phyloP scores from a whole-genome alignment of 2,329 filamentous ascomycete species.

The Venturia asperata region DNA sequence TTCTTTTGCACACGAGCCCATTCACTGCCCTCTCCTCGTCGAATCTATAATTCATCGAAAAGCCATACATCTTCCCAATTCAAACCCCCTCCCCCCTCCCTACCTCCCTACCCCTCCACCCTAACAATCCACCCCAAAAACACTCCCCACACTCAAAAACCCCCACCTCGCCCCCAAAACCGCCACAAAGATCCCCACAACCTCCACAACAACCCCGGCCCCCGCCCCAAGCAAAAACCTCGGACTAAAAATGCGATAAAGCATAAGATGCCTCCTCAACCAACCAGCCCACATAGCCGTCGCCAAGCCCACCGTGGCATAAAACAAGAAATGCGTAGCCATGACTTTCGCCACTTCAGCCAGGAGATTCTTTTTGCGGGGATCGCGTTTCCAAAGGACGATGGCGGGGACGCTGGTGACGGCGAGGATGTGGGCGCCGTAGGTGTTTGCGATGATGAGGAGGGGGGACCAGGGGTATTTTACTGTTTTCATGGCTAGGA shows the following conservation, averaged over 20 bases:
- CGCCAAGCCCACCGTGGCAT: conserved; percentile 72
- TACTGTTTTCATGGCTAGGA: conserved; percentile 76
- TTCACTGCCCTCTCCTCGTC: too few relatives aligned
- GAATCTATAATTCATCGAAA: too few relatives aligned
- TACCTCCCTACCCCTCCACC: neutral
- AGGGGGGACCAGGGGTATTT: conserved; percentile 86
- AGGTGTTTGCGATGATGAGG: conserved; percentile 76
- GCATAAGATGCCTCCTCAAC: conserved; percentile 86
- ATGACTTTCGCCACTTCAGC: conserved; percentile 64
- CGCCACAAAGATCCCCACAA: conserved; percentile 64
- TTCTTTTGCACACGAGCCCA: too few relatives aligned
- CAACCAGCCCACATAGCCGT: conserved; percentile 88
- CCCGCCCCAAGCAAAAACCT: conserved; percentile 77
- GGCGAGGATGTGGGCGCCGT: conserved; percentile 80
- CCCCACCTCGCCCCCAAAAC: conserved; percentile 69
- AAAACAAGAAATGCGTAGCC: conserved; percentile 71
- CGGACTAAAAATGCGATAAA: conserved; percentile 89
- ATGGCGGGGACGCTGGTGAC: conserved; percentile 72
- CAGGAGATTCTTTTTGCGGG: conserved; percentile 57
- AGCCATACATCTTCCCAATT: too few relatives aligned
- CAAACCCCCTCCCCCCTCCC: neutral
- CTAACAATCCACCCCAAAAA: conserved; percentile 58
- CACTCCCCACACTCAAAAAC: conserved; percentile 69
- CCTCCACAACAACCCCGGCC: conserved; percentile 67
- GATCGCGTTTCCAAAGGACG: conserved; percentile 81